Evolutionary conservation across 164 flowering plant genomes (phyloP).

Genomic region (Chimonanthus praecox): DNA sequence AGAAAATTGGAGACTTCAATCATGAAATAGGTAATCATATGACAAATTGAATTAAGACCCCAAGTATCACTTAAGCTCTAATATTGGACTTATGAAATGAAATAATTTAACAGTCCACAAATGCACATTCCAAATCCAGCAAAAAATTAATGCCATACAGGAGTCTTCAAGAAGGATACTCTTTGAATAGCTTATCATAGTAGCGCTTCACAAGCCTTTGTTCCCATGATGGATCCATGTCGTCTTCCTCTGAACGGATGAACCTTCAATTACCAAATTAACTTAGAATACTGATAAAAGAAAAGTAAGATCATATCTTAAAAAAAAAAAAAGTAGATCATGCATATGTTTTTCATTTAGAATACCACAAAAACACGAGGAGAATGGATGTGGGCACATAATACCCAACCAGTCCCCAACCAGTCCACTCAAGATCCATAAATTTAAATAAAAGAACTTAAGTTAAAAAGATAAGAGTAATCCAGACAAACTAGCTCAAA

Average conservation of each 20-base stretch:
- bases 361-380: not conserved
- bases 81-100: too few species aligned
- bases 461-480: not conserved
- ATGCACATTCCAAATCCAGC: too few species aligned
- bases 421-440: not conserved
- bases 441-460: not conserved
- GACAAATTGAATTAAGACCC: too few species aligned
- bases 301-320: not conserved
- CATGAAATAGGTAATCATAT: too few species aligned
- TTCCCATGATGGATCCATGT: conserved; percentile 84
- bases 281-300: not conserved
- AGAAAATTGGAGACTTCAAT: too few species aligned
- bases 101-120: too few species aligned
- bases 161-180: conserved; percentile 67
- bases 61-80: too few species aligned
- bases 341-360: not conserved
- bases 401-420: too few species aligned
- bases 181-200: conserved; percentile 92
- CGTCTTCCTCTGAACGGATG: conserved; percentile 93
- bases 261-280: conserved; percentile 41
- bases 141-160: too few species aligned
- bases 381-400: not conserved
- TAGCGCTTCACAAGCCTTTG: conserved; percentile 94
- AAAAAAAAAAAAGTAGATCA: too few species aligned
- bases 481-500: not conserved